phyloP scores from a whole-genome alignment of 177 flowering plant genomes.

The Vitis hybrid region DNA sequence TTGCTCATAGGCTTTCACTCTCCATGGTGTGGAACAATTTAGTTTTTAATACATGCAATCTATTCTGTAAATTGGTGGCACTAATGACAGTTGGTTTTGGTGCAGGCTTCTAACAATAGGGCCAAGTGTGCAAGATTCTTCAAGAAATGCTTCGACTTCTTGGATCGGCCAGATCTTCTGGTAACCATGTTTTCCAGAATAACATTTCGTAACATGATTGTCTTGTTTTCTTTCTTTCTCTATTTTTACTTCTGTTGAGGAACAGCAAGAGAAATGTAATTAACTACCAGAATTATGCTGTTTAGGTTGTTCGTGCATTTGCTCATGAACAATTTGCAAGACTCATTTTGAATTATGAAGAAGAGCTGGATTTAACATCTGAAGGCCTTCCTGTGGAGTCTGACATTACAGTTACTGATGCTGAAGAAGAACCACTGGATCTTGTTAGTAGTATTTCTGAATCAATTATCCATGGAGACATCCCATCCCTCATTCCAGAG shows the following conservation, averaged over 20 bases:
- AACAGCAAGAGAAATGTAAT: not conserved
- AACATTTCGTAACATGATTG: not conserved
- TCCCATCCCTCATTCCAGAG: conserved; percentile 24
- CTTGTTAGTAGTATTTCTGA: conserved; percentile 34
- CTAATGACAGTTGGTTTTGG: conserved; percentile 18
- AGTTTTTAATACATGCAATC: not conserved
- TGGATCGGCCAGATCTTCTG: conserved; percentile 88
- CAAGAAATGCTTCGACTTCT: conserved; percentile 73
- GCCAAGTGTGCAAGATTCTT: conserved; percentile 74
- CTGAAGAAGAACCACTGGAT: conserved; percentile 56
- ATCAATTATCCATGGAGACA: conserved; percentile 32
- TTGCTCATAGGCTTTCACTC: conserved; percentile 91
- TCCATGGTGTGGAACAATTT: conserved; percentile 56
- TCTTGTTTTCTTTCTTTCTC: not conserved
- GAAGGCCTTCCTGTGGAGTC: conserved; percentile 55
- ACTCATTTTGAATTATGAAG: conserved; percentile 68
- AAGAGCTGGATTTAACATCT: conserved; percentile 59
- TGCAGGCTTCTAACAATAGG: conserved; percentile 66
- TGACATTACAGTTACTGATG: conserved; percentile 53
- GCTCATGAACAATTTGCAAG: conserved; percentile 99
- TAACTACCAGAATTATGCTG: conserved; percentile 13
- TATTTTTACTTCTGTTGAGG: not conserved
- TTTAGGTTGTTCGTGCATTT: conserved; percentile 85
- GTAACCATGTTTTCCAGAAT: conserved; percentile 33
- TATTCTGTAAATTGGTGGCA: not conserved